phyloP scores from a whole-genome alignment of 2,329 filamentous ascomycete genomes.

The Cercospora janseana region DNA sequence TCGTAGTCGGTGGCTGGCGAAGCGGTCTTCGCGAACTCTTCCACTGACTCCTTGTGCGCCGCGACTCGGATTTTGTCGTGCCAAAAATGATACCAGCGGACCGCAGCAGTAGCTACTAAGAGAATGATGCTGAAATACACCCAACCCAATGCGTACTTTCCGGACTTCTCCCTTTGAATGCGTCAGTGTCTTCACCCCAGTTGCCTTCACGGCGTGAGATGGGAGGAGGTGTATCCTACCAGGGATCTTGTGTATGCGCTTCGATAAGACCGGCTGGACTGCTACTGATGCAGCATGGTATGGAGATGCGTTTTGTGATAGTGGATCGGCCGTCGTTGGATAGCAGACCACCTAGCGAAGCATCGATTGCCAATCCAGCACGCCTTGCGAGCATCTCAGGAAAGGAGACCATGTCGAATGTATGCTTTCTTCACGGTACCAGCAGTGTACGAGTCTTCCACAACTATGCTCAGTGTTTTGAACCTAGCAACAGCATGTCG shows the following conservation, averaged over 20 bases:
- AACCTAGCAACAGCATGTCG: no score
- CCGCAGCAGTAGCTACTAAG: slow-evolving; percentile 62
- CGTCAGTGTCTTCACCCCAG: neutral
- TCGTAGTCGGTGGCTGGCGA: slow-evolving; percentile 61
- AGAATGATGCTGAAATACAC: slow-evolving; percentile 81
- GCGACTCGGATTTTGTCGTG: slow-evolving; percentile 90
- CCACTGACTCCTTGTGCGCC: slow-evolving; percentile 78
- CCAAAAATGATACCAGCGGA: slow-evolving; percentile 84
- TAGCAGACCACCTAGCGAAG: slow-evolving; percentile 12
- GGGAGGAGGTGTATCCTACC: slow-evolving; percentile 41
- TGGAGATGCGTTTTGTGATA: slow-evolving; percentile 50
- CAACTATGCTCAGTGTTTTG: no score
- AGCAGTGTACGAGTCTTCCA: no score
- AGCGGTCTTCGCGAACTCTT: slow-evolving; percentile 60
- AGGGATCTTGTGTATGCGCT: slow-evolving; percentile 68
- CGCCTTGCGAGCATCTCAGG: slow-evolving; percentile 32
- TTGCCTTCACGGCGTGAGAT: neutral
- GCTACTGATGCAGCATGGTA: slow-evolving; percentile 55
- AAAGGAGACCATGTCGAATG: slow-evolving; percentile 38
- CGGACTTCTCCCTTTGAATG: slow-evolving; percentile 56
- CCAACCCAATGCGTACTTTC: slow-evolving; percentile 84
- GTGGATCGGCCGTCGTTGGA: slow-evolving; percentile 14
- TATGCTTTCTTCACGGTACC: no score
- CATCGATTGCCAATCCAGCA: slow-evolving; percentile 30
- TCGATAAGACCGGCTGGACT: slow-evolving; percentile 56